Evolutionary conservation across 805 yeast genomes (phyloP), one percentile per base, ranked within the genome.

Genomic region (Ogataea wickerhamii): DNA sequence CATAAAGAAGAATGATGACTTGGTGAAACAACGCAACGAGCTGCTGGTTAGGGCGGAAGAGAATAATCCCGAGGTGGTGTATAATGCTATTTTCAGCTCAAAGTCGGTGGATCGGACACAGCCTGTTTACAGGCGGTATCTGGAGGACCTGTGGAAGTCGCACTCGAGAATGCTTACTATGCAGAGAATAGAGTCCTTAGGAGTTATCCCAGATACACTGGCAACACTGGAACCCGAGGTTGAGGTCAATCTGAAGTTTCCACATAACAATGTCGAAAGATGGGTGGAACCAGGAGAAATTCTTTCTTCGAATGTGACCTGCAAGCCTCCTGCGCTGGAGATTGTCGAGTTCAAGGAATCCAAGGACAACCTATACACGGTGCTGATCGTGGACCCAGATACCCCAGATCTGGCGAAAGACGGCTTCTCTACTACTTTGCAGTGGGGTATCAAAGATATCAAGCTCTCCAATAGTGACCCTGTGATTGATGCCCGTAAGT

Each of bases 121-220:
- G 52, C 94, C 96, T 5, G 85, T 88, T n/a, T 89, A 79, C 65
- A 78, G 96, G 58, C 64, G 76, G 34, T 67, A 77, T 47, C 75
- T 85, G 42, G 67, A 76, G 51, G 65, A 80, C 44, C 75, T 81
- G 47, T 91, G 97, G 97, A 75, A 78, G 57, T 52, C 61, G 11
- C 70, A 80, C 45, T 80, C 76, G 30, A 76, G 78, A 61, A 83
- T 87, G 86, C 57, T 87, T 36, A 68, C 82, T 37, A 87, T 93
- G 93, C 97, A 93, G 67, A 79, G 98, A 67, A 64, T 93, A 37
- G 98, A 93, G 65, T 79, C 83, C 40, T 66, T 87, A 49, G 74
- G 74, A 29, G 87, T 87, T 29, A 85, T 93, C 42, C 98, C 98
- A 12, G 98, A 93, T 58, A 89, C 98, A 3, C 58, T 93, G 60